Evolutionary conservation across 805 yeast genomes (phyloP), one percentile per base, ranked within the genome.

Genomic region (Sporopachydermia lactativora): DNA sequence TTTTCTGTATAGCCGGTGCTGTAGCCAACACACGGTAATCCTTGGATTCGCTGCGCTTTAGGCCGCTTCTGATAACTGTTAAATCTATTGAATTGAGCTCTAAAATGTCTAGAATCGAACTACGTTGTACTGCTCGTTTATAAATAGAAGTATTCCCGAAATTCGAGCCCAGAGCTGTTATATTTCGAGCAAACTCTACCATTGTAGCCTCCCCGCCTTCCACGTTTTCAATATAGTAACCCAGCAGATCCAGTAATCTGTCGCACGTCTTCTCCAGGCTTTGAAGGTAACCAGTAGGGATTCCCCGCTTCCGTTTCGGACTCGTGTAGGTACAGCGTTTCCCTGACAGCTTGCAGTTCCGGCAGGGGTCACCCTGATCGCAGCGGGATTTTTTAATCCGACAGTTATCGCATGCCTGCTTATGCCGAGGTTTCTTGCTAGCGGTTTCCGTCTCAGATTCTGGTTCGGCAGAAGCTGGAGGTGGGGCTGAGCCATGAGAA

Each of bases 311-410:
- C 31, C 31, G 8, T 24, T 24, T 24, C 13, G 31, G 31, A 24
- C n/a, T 24, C 8, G 31, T 24, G n/a, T 24, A 24, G 8, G 31
- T 24, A n/a, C 31, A 24, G 31, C 31, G 8, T n/a, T 24, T 24
- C 13, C 31, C 31, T 24, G 31, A 24, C 31, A 24, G 31, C 31
- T 24, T 24, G n/a, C 31, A 24, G 31, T n/a, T 24, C n/a, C 31
- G 8, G n/a, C 31, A 24, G n/a, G 31, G 31, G n/a, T 24, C n/a
- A 8, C 31, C 31, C n/a, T 24, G 31, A 24, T 24, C 31, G n/a
- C 31, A 24, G 31, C 31, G 31, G 8, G 31, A 24, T n/a, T 24
- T 24, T n/a, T 24, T 24, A n/a, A 24, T 24, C n/a, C 31, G 8
- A 24, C 31, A 24, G n/a, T 24, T 24, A 24, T 24, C 31, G n/a